Conservation (phyloP, 75 land plant species). For the Selaginella moellendorffii region DNA sequence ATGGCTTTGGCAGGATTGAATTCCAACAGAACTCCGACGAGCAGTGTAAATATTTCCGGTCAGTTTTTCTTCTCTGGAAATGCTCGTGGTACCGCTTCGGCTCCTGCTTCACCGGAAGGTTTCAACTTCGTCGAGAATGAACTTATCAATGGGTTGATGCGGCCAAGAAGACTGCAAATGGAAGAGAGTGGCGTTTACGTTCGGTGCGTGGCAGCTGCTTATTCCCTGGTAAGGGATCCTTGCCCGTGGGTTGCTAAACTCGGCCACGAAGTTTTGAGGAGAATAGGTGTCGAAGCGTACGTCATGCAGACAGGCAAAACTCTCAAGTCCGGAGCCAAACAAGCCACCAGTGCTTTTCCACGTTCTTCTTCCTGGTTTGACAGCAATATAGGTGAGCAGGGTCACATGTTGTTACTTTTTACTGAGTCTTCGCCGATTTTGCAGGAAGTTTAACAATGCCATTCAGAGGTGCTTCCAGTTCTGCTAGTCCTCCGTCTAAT, state of each 20-base stretch:
- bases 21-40: constrained; percentile 15
- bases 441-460: constrained; percentile 41
- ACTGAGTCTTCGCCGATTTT: background rate
- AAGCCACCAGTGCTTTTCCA: constrained; percentile 32
- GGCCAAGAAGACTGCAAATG: constrained; percentile 32
- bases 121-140: constrained; percentile 33
- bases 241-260: constrained; percentile 63
- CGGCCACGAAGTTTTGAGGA: constrained; percentile 49
- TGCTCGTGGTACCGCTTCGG: constrained; percentile 22
- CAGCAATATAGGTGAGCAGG: background rate
- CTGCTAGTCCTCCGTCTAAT: constrained; percentile 45
- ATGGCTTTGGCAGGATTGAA: constrained; percentile 6
- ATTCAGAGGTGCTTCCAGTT: constrained; percentile 90
- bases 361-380: constrained; percentile 93
- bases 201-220: constrained; percentile 58
- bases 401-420: background rate
- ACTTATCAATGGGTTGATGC: constrained; percentile 45
- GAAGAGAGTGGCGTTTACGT: constrained; percentile 47
- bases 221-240: constrained; percentile 69
- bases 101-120: constrained; percentile 55
- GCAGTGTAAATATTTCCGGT: too few relatives aligned
- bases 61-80: constrained; percentile 26
- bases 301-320: too few relatives aligned
- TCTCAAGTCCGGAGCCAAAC: constrained; percentile 2
- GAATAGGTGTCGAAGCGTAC: constrained; percentile 51